Evolutionary conservation across 1,139 yeast species (phyloP).

Genomic region (Yamadazyma dendronema): DNA sequence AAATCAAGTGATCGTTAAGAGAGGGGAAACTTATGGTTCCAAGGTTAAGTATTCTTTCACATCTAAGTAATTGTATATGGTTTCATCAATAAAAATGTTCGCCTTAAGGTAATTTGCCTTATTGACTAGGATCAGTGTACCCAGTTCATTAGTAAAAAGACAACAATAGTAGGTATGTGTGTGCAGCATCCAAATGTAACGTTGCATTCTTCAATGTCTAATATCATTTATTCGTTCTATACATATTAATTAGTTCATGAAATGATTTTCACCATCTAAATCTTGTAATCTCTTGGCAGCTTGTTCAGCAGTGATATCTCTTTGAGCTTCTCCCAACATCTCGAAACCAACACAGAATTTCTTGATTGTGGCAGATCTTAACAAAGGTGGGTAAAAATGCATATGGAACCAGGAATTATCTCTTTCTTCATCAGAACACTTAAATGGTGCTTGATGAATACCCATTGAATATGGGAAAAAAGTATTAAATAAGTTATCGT

Average conservation of each 20-base stretch:
- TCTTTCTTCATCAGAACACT: slow-evolving; percentile 35
- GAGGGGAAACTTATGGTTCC: slow-evolving; percentile 57
- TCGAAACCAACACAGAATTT: slow-evolving; percentile 79
- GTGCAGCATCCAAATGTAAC: too few species aligned
- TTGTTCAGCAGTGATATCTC: slow-evolving; percentile 74
- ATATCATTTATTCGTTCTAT: neutral
- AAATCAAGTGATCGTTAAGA: slow-evolving; percentile 49
- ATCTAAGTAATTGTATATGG: neutral
- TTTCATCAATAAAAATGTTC: neutral
- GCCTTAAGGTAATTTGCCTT: neutral
- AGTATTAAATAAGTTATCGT: slow-evolving; percentile 69
- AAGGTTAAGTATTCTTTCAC: slow-evolving; percentile 34
- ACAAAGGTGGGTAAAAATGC: slow-evolving; percentile 77
- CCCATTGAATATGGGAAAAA: slow-evolving; percentile 84
- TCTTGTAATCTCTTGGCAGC: slow-evolving; percentile 61
- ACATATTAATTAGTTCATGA: slow-evolving; percentile 15
- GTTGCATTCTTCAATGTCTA: neutral
- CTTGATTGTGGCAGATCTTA: slow-evolving; percentile 72
- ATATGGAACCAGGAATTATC: slow-evolving; percentile 65
- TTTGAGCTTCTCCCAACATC: slow-evolving; percentile 75
- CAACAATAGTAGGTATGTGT: too few species aligned
- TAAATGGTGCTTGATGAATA: slow-evolving; percentile 67
- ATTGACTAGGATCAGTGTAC: too few species aligned
- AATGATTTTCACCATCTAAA: slow-evolving; percentile 41
- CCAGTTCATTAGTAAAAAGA: too few species aligned